Evolutionary conservation across 306 rosid genomes (phyloP), one percentile per base, ranked within the genome.

Genomic region (Fagus crenata): DNA sequence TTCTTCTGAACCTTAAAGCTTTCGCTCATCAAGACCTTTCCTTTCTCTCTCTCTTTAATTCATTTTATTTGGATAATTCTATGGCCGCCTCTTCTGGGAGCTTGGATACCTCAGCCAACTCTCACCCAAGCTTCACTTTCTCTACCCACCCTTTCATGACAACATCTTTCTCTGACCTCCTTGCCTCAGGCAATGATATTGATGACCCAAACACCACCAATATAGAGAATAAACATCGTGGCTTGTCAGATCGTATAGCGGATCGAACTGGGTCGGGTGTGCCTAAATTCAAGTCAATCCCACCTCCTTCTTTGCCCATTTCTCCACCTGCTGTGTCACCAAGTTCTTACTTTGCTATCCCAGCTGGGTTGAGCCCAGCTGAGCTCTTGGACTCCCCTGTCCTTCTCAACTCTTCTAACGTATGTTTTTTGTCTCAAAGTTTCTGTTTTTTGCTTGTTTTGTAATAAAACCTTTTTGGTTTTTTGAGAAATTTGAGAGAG

Each of bases 351-450:
- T 95, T 95, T 56, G 43, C 90, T 13, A 85, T 95, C 71, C 97
- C 97, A 7, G 80, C 87, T 74, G 97, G 93, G 5, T 32, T 95
- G 58, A 92, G 89, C 77, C 96, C 92, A 0, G 88, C 97, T 15
- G 99, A 95, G 75, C 93, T 95, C 53, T 91, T 95, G 6, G 97
- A 95, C 80, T 95, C 99, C 7, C 99, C 99, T 6, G 92, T 92
- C 36, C 95, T 92, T 14, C 86, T 92, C n/a, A 83, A 67, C 73
- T 22, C 89, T 60, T 90, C 91, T 67, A 82, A 89, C 77, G 98
- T 95, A 77, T 79, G 96, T 58, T 28, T 65, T 17, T 0, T 35
- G 28, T 37, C 4, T 4, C 14, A 17, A 37, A 37, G 49, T 65
- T 65, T 65, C 13, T 32, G 3, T 22, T 28, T 41, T 22, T 18